These are phyloP conservation scores for Pneumocystis sp. DNA, from an alignment of 1,139 yeast species.

Conservation along the genomic window DNA sequence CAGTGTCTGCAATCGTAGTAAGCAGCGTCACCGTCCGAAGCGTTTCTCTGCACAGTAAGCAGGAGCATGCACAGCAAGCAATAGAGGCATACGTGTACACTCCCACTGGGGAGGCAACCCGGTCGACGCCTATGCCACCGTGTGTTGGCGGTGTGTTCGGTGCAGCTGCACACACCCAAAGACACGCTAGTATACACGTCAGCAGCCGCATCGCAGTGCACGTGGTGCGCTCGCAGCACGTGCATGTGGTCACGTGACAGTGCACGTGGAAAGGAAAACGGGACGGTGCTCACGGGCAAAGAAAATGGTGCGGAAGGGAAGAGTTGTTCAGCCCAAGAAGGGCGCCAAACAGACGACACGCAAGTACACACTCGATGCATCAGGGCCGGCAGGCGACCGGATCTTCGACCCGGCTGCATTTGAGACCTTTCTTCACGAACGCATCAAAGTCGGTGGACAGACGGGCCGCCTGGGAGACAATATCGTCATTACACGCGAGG, in stretches of 20 bases:
- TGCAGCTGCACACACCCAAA: not conserved
- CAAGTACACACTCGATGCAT: constrained; percentile 91
- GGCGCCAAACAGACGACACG: constrained; percentile 32
- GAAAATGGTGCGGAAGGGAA: not conserved
- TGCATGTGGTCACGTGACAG: too few species aligned
- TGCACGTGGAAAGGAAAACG: not conserved
- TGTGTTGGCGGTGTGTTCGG: not conserved
- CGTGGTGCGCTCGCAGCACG: too few species aligned
- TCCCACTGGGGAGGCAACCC: not conserved
- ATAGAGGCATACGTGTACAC: not conserved
- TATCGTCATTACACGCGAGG: constrained; percentile 75
- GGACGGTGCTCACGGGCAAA: too few species aligned
- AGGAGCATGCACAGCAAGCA: too few species aligned
- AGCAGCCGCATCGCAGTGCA: too few species aligned
- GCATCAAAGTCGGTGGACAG: constrained; percentile 96
- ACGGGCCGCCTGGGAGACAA: constrained; percentile 95
- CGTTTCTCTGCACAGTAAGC: not conserved
- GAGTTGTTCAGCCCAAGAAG: not conserved
- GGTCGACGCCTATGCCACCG: not conserved
- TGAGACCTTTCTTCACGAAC: constrained; percentile 96
- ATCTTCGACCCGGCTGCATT: constrained; percentile 94
- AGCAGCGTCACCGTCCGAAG: not conserved
- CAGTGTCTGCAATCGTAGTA: not conserved
- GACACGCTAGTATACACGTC: too few species aligned
- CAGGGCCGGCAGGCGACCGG: constrained; percentile 87